phyloP scores from a whole-genome alignment of 2,329 filamentous ascomycete genomes.

The Drechslerella stenobrocha region DNA sequence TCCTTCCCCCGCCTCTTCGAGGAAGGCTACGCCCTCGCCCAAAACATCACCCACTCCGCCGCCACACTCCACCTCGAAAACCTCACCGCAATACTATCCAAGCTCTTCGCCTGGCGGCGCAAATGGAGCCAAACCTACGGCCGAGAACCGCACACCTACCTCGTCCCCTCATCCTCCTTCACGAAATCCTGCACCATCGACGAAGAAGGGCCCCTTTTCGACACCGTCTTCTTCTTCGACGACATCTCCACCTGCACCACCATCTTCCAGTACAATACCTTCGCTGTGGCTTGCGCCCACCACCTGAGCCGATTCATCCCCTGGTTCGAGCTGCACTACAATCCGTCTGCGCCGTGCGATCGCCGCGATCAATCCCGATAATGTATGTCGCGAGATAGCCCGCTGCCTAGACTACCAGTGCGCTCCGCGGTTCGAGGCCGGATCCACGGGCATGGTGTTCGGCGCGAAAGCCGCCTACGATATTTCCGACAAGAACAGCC shows the following conservation, averaged over 20 bases:
- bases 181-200: conserved; percentile 22
- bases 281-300: conserved; percentile 17
- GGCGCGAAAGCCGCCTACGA: conserved; percentile 36
- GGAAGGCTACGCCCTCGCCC: conserved; percentile 21
- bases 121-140: conserved; percentile 41
- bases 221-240: conserved; percentile 34
- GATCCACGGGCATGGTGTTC: conserved; percentile 35
- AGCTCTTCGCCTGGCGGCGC: conserved; percentile 35
- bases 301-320: conserved; percentile 27
- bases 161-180: conserved; percentile 20
- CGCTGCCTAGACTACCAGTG: conserved; percentile 37
- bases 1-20: conserved; percentile 24
- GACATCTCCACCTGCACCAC: conserved; percentile 43
- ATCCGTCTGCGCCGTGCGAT: conserved; percentile 14
- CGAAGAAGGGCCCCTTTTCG: conserved; percentile 32
- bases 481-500: conserved; percentile 15
- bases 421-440: conserved; percentile 20
- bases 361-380: conserved; percentile 12
- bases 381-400: conserved; percentile 25
- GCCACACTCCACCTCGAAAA: conserved; percentile 22
- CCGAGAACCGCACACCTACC: conserved; percentile 29
- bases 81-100: conserved; percentile 14
- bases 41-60: conserved; percentile 27
- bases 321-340: conserved; percentile 41
- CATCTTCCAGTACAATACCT: conserved; percentile 27